Evolutionary conservation across 78 protist species (phyloP).

Genomic region (Dictyostelium citrinum): DNA sequence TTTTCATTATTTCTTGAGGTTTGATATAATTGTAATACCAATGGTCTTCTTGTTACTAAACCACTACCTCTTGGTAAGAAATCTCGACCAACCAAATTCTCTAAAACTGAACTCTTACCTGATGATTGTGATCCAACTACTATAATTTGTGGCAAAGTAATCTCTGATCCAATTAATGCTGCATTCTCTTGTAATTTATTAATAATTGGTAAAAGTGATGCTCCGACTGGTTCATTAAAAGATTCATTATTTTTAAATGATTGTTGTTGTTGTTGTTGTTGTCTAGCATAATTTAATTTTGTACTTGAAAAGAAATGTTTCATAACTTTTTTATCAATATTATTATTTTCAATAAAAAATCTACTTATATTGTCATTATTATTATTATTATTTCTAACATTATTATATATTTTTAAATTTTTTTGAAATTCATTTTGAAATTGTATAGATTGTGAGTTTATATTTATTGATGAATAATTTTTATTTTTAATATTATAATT

Average conservation of each 20-base stretch:
- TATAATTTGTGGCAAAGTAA: slow-evolving; percentile 94
- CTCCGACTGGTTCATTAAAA: slow-evolving; percentile 43
- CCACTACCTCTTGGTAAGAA: slow-evolving; percentile 95
- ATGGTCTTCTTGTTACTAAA: slow-evolving; percentile 98
- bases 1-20: neutral
- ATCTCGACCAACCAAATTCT: slow-evolving; percentile 93
- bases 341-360: neutral
- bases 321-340: neutral
- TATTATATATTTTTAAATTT: neutral
- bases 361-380: neutral
- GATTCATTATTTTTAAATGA: neutral
- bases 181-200: slow-evolving; percentile 93
- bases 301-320: neutral
- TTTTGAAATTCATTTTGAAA: neutral
- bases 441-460: neutral
- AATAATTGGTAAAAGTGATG: slow-evolving; percentile 85
- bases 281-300: neutral
- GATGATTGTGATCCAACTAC: slow-evolving; percentile 95
- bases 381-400: neutral
- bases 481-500: neutral
- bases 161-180: slow-evolving; percentile 76
- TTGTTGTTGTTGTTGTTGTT: neutral
- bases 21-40: slow-evolving; percentile 92
- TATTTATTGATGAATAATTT: neutral
- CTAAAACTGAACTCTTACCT: slow-evolving; percentile 96